These are phyloP conservation scores for Phytophthora multivora DNA, from an alignment of 352 stramenopile genomes.

Conservation along the genomic window DNA sequence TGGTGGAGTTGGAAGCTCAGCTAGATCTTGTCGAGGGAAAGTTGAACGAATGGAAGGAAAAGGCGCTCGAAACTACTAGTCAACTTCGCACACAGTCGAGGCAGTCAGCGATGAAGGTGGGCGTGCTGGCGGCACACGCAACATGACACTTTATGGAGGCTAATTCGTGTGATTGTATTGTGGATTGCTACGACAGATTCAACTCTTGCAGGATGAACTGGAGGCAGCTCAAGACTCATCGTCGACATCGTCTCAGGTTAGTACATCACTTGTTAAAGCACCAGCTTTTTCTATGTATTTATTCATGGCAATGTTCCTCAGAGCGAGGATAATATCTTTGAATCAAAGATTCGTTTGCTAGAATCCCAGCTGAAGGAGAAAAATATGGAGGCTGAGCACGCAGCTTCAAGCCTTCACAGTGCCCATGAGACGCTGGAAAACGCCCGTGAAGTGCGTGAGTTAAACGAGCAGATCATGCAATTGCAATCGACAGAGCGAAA, in stretches of 20 bases:
- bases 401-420: conserved; percentile 46
- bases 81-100: conserved; percentile 48
- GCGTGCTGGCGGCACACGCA: background rate
- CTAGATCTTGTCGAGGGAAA: conserved; percentile 66
- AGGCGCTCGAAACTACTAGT: conserved; percentile 58
- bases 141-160: background rate
- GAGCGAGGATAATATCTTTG: conserved; percentile 59
- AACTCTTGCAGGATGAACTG: conserved; percentile 68
- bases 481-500: conserved; percentile 66
- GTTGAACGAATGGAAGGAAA: conserved; percentile 75
- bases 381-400: conserved; percentile 51
- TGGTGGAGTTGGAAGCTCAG: conserved; percentile 74
- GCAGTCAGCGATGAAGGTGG: conserved; percentile 64
- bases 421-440: conserved; percentile 56
- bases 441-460: conserved; percentile 47
- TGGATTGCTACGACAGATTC: conserved; percentile 39
- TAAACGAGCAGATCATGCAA: conserved; percentile 68
- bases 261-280: conserved; percentile 7
- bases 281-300: conserved; percentile 20
- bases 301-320: conserved; percentile 39
- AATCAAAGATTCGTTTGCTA: conserved; percentile 73
- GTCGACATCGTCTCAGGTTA: conserved; percentile 43
- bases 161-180: conserved; percentile 2
- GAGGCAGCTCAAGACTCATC: conserved; percentile 44
- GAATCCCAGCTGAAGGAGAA: conserved; percentile 71